These are phyloP conservation scores for Epichloe elymi DNA, from an alignment of 2,329 filamentous ascomycete species.

Conservation along the genomic window DNA sequence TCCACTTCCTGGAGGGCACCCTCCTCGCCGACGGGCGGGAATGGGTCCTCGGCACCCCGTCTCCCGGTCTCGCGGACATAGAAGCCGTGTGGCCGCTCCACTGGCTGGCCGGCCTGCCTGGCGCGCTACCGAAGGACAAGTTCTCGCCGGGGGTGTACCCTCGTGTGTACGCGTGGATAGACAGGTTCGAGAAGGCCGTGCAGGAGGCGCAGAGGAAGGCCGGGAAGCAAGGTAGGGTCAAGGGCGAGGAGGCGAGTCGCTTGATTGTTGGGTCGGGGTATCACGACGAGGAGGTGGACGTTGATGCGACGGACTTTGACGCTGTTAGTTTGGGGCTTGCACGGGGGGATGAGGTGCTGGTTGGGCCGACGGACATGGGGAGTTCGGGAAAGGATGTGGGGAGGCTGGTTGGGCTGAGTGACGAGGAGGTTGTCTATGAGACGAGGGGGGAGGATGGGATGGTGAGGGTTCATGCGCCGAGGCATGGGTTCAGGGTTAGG, in stretches of 20 bases:
- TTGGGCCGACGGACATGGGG: conserved; percentile 52
- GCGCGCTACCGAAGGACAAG: conserved; percentile 37
- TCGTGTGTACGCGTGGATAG: conserved; percentile 48
- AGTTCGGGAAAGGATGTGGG: conserved; percentile 45
- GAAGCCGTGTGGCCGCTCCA: conserved; percentile 56
- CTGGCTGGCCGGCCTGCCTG: conserved; percentile 46
- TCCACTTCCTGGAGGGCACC: conserved; percentile 47
- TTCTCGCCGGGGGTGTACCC: conserved; percentile 40
- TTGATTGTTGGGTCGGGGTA: conserved; percentile 32
- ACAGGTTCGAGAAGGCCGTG: conserved; percentile 41
- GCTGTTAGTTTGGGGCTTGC: conserved; percentile 31
- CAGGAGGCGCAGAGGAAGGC: conserved; percentile 24
- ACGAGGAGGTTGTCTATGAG: conserved; percentile 45
- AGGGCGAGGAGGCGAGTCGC: conserved; percentile 39
- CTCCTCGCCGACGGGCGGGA: conserved; percentile 52
- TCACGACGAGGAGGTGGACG: conserved; percentile 27
- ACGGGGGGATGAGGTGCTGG: conserved; percentile 39
- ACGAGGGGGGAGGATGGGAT: conserved; percentile 25
- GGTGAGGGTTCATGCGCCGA: conserved; percentile 47
- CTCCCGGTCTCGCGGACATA: conserved; percentile 50
- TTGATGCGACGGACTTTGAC: conserved; percentile 36
- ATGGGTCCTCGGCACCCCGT: conserved; percentile 45
- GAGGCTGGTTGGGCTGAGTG: conserved; percentile 35
- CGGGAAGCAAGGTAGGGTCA: conserved; percentile 27
- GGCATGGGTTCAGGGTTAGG: conserved; percentile 41